These are phyloP conservation scores for Phytophthora kernoviae DNA, from an alignment of 352 stramenopile species.

Conservation along the genomic window DNA sequence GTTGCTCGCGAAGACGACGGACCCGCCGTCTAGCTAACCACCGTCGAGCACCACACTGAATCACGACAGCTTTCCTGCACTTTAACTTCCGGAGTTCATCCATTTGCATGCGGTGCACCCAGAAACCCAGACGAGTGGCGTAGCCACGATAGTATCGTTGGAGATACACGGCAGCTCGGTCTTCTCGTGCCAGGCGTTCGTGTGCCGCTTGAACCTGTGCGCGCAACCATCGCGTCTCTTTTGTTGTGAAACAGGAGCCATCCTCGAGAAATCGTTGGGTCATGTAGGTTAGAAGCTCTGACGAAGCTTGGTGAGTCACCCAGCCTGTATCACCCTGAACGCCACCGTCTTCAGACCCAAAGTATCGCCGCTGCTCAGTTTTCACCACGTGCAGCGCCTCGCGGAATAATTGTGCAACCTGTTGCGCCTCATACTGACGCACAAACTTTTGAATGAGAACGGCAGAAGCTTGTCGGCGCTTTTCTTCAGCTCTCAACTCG, in stretches of 20 bases:
- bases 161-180: slow-evolving; percentile 48
- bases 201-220: slow-evolving; percentile 37
- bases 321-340: slow-evolving; percentile 14
- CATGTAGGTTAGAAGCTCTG: slow-evolving; percentile 57
- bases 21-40: slow-evolving; percentile 46
- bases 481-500: slow-evolving; percentile 27
- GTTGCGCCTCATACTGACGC: slow-evolving; percentile 49
- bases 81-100: slow-evolving; percentile 39
- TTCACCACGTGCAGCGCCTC: slow-evolving; percentile 49
- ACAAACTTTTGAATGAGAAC: slow-evolving; percentile 64
- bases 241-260: slow-evolving; percentile 35
- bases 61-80: slow-evolving; percentile 28
- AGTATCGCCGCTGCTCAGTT: slow-evolving; percentile 52
- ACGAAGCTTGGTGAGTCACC: slow-evolving; percentile 33
- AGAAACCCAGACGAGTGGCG: slow-evolving; percentile 41
- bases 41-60: slow-evolving; percentile 44
- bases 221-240: slow-evolving; percentile 49
- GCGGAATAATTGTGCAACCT: slow-evolving; percentile 39
- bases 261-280: slow-evolving; percentile 43
- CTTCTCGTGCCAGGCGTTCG: slow-evolving; percentile 44
- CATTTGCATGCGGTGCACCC: slow-evolving; percentile 42
- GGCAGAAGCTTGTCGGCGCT: slow-evolving; percentile 42
- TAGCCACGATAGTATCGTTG: slow-evolving; percentile 66
- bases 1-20: slow-evolving; percentile 30
- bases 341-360: slow-evolving; percentile 13